A percentile compares a stretch with the other conserved stretches of the same genome.
phyloP scores from a whole-genome alignment of 441 rosid species.

The Jatropha multifida region DNA sequence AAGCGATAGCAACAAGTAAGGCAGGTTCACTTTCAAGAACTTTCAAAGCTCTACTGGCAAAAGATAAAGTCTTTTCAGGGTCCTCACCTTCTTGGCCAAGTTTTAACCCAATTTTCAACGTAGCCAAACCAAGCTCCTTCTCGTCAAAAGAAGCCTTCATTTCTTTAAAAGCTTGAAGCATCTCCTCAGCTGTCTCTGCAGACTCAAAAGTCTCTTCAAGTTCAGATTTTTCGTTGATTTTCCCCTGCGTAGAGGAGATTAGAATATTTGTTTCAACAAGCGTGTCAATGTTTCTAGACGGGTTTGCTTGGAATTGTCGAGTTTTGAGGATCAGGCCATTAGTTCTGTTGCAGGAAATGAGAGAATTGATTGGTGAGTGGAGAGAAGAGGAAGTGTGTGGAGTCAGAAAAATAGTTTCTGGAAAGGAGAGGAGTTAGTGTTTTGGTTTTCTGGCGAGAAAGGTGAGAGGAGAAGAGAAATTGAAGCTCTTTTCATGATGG shows the following conservation, averaged over 20 bases:
- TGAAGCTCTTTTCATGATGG: constrained; percentile 59
- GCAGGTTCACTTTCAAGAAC: constrained; percentile 55
- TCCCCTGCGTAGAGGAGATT: constrained; percentile 53
- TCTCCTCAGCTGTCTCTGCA: constrained; percentile 64
- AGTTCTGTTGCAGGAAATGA: constrained; percentile 39
- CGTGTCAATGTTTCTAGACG: constrained; percentile 51
- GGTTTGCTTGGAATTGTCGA: constrained; percentile 34
- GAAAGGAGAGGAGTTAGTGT: constrained; percentile 29
- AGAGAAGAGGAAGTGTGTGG: constrained; percentile 30
- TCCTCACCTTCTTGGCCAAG: constrained; percentile 86
- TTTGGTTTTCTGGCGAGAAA: constrained; percentile 36
- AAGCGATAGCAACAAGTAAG: constrained; percentile 65
- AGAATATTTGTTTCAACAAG: constrained; percentile 49
- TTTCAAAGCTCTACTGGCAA: constrained; percentile 65
- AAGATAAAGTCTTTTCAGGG: constrained; percentile 61
- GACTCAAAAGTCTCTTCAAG: constrained; percentile 90
- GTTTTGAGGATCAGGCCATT: constrained; percentile 35
- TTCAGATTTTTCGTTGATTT: constrained; percentile 52
- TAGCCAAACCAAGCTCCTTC: constrained; percentile 72
- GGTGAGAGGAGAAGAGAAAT: constrained; percentile 47
- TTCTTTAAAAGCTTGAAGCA: constrained; percentile 62
- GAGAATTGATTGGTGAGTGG: constrained; percentile 25
- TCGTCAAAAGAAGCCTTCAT: constrained; percentile 79
- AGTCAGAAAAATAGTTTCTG: constrained; percentile 30
- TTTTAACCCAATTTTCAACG: constrained; percentile 75